A percentile compares a stretch with the other conserved stretches of the same genome.
phyloP scores from a whole-genome alignment of 2,329 filamentous ascomycete species.

The Diplodia scrobiculata region DNA sequence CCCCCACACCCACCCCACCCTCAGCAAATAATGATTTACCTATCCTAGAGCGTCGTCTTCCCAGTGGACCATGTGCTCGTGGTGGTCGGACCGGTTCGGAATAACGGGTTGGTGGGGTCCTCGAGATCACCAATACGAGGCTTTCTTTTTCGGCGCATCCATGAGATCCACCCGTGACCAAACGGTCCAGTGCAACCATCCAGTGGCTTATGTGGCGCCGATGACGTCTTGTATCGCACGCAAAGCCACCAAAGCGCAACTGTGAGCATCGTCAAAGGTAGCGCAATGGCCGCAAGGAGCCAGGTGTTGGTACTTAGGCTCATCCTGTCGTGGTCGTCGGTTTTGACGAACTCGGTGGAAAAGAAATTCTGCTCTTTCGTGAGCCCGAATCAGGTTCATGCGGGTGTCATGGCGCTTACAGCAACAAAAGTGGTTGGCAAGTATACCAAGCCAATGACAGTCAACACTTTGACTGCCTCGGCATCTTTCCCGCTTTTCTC shows the following conservation, averaged over 20 bases:
- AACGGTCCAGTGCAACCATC: no score
- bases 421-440: slow-evolving; percentile 13
- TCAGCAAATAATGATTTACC: no score
- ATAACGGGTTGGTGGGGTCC: background rate
- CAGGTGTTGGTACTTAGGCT: background rate
- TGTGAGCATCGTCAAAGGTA: background rate
- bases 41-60: background rate
- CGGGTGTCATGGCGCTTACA: background rate
- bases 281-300: background rate
- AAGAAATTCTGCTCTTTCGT: background rate
- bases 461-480: slow-evolving; percentile 1
- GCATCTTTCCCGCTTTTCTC: slow-evolving; percentile 5
- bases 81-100: background rate
- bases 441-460: slow-evolving; percentile 10
- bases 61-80: background rate
- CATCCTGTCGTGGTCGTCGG: background rate
- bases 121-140: background rate
- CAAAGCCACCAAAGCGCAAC: slow-evolving; percentile 7
- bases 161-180: no score
- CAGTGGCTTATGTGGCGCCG: no score
- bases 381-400: no score
- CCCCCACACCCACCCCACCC: no score
- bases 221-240: background rate
- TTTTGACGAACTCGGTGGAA: background rate
- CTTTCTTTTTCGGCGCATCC: background rate